These are phyloP conservation scores for Lycium ferocissimum DNA, from an alignment of 257 asterid genomes.

Conservation along the genomic window DNA sequence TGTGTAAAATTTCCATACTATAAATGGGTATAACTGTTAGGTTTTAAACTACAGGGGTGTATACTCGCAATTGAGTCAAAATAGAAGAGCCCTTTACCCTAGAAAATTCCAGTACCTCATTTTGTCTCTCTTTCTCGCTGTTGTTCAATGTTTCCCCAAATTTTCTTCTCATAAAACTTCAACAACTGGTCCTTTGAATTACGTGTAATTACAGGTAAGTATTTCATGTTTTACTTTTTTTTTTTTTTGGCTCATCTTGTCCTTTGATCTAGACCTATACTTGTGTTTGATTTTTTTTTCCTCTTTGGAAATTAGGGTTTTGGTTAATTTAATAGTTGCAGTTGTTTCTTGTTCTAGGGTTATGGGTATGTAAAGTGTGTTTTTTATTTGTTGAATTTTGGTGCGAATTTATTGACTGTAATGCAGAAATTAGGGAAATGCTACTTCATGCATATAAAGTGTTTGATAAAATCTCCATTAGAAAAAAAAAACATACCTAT, in stretches of 20 bases:
- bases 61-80: conserved; percentile 7
- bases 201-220: background rate
- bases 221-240: background rate
- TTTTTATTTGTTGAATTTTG: background rate
- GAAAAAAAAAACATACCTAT: background rate
- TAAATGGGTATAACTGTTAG: background rate
- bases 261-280: background rate
- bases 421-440: background rate
- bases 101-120: background rate
- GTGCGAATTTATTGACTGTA: background rate
- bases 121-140: background rate
- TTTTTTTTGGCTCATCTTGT: background rate
- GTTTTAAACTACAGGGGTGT: background rate
- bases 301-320: background rate
- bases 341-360: background rate
- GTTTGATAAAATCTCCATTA: background rate
- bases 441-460: background rate
- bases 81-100: background rate
- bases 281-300: background rate
- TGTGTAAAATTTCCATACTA: no score
- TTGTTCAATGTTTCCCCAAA: background rate
- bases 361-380: background rate
- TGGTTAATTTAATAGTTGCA: background rate
- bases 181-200: background rate
- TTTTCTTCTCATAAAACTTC: background rate